Evolutionary conservation across 176 grass and related monocot species (phyloP).

Genomic region (Cocos nucifera): DNA sequence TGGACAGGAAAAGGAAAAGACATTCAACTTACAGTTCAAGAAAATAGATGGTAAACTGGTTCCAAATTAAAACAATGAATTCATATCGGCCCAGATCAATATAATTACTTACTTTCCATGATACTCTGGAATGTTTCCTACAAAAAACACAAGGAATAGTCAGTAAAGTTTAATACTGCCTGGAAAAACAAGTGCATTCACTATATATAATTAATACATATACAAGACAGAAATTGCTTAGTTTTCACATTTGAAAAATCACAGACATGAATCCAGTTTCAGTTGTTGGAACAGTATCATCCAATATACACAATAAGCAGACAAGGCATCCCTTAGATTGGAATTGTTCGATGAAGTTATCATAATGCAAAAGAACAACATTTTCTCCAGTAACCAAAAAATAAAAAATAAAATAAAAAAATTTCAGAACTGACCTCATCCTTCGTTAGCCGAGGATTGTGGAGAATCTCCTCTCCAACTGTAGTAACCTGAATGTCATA

Average conservation of each 20-base stretch:
- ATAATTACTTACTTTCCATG: slow-evolving; percentile 70
- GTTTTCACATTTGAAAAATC: too few species aligned
- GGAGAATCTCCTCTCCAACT: slow-evolving; percentile 81
- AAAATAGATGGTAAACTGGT: neutral
- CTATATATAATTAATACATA: too few species aligned
- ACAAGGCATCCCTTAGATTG: too few species aligned
- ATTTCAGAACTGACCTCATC: slow-evolving; percentile 40
- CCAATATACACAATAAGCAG: too few species aligned
- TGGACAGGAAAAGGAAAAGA: slow-evolving; percentile 33
- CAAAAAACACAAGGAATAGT: slow-evolving; percentile 10
- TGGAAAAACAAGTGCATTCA: too few species aligned
- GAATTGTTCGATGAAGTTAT: too few species aligned
- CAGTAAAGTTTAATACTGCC: too few species aligned
- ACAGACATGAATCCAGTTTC: too few species aligned
- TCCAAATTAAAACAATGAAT: too few species aligned
- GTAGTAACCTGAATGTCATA: slow-evolving; percentile 48
- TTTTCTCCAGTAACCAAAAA: neutral
- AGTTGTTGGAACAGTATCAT: too few species aligned
- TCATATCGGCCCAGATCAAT: neutral
- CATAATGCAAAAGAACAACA: too few species aligned
- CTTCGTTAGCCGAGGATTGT: slow-evolving; percentile 69
- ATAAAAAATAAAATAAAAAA: neutral
- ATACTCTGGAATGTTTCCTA: slow-evolving; percentile 77
- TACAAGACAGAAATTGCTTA: too few species aligned
- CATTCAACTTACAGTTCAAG: slow-evolving; percentile 1